Percentiles rank a stretch among this genome's conserved stretches.
Evolutionary conservation across 495 filamentous ascomycete species (phyloP).

Genomic region (Neurospora sublineolata): DNA sequence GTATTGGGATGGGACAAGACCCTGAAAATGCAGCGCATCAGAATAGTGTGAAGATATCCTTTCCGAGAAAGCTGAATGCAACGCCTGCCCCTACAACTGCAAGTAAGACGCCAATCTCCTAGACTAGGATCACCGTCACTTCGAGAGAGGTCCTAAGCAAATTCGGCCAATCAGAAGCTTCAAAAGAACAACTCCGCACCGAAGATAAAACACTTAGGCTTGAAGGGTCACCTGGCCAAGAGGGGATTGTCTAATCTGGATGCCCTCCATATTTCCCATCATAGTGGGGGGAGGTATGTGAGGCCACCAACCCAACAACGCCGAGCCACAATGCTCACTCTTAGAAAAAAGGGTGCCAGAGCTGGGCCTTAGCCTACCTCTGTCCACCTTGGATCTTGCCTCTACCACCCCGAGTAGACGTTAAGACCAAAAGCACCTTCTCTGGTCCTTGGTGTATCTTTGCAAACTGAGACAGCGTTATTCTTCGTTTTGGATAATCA

Average conservation of each 20-base stretch:
- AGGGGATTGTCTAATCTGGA: too few species aligned
- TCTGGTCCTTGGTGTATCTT: background rate
- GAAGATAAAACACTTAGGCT: too few species aligned
- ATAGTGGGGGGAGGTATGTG: background rate
- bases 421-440: background rate
- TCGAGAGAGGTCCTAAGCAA: background rate
- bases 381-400: background rate
- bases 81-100: background rate
- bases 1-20: too few species aligned
- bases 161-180: background rate
- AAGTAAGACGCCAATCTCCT: background rate
- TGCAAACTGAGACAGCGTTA: background rate
- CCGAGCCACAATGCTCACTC: background rate
- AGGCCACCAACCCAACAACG: background rate
- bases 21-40: too few species aligned
- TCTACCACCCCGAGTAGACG: background rate
- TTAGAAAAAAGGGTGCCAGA: background rate
- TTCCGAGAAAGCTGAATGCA: background rate
- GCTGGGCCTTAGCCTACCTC: background rate
- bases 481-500: too few species aligned
- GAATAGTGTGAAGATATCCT: background rate
- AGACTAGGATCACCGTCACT: background rate
- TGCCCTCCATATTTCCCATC: background rate
- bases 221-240: too few species aligned
- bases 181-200: background rate